Evolutionary conservation across 1,284 basidiomycete species (phyloP), one percentile per base, ranked within the genome.

Genomic region (Leccinum insolens): DNA sequence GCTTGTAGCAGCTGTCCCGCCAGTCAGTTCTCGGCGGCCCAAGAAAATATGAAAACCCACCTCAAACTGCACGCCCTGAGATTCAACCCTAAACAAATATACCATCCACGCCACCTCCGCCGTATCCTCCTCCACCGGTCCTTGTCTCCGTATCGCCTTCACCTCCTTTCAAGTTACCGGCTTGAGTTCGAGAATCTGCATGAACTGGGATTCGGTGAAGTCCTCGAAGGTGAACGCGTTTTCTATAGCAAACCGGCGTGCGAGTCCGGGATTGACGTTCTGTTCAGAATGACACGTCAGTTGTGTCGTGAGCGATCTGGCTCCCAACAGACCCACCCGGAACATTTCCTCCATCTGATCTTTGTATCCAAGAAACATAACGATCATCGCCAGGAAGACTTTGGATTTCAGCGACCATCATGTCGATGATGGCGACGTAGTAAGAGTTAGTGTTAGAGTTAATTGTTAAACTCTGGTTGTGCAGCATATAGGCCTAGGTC

Each of bases 221-320:
- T 61, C 60, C 20, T 61, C 60, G n/a, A 61, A 61, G n/a, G 2
- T 39, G 60, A 61, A 61, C 20, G 60, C 60, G 14, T 61, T 61
- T 37, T 61, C 60, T n/a, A 61, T 61, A 15, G 60, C 34, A 61
- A 61, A 61, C 3, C 60, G 60, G 1, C 60, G 37, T 22, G 60
- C 31, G 17, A 61, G 20, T 39, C 60, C 60, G 14, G 60, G 60
- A 39, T 61, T 61, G 60, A 61, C 60, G 14, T 61, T 37, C 59
- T 60, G 3, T 37, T 17, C 17, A 14, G 0, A 14, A 34, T 14
- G 20, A 22, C 11, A 22, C 7, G 34, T 61, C 12, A 61, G 20
- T 20, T 15, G 17, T 22, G 34, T 37, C 7, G n/a, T 8, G 34
- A 39, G 22, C 11, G 1, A 61, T 22, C 44, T 46, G 20, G 12